A percentile compares a stretch with the other conserved stretches of the same genome.
phyloP scores from a whole-genome alignment of 495 filamentous ascomycete species.

The Elasticomyces elasticus region DNA sequence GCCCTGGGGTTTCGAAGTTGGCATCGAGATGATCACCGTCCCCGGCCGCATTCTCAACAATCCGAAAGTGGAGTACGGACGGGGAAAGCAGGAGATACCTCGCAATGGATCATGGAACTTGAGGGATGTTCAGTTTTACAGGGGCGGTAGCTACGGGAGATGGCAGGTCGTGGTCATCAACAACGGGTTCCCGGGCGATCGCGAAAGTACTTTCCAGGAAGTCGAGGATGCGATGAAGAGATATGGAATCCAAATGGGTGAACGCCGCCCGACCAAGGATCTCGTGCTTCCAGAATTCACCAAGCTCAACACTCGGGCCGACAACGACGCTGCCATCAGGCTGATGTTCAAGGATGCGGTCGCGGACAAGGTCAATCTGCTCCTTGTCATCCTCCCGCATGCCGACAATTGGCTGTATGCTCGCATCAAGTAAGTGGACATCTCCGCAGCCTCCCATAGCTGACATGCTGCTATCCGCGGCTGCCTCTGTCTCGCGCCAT shows the following conservation, averaged over 20 bases:
- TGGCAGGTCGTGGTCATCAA: slow-evolving; percentile 18
- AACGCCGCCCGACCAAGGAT: not conserved
- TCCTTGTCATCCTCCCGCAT: slow-evolving; percentile 54
- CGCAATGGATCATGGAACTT: slow-evolving; percentile 18
- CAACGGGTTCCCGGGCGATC: not conserved
- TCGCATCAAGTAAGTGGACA: slow-evolving; percentile 61
- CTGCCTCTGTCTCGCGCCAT: no score
- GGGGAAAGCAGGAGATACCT: not conserved
- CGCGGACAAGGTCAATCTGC: slow-evolving; percentile 31
- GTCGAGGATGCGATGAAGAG: not conserved
- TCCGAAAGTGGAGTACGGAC: slow-evolving; percentile 13
- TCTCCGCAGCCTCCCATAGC: no score
- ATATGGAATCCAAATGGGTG: slow-evolving; percentile 17
- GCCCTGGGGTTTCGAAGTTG: slow-evolving; percentile 13
- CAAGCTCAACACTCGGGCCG: not conserved
- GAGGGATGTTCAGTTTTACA: not conserved
- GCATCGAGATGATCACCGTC: slow-evolving; percentile 12
- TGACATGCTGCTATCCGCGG: no score
- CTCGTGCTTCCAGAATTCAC: not conserved
- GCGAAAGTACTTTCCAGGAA: slow-evolving; percentile 1
- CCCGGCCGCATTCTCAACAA: slow-evolving; percentile 11
- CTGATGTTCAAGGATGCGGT: not conserved
- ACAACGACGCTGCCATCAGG: not conserved
- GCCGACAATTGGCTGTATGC: slow-evolving; percentile 49
- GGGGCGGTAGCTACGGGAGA: not conserved